phyloP scores from a whole-genome alignment of 495 filamentous ascomycete species.

The Mycothermus thermophilus region DNA sequence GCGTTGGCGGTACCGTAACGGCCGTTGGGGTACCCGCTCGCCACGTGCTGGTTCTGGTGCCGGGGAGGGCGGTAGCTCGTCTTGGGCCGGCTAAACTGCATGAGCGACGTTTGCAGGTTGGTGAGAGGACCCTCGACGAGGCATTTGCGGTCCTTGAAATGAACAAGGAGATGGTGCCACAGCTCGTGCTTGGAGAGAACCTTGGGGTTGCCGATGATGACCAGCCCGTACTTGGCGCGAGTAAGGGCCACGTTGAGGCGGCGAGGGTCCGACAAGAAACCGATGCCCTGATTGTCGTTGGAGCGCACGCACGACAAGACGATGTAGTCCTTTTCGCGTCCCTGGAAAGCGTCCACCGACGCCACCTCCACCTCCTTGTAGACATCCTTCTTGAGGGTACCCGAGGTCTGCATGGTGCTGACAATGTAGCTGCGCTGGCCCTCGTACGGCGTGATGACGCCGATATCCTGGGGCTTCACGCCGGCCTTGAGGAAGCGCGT shows the following conservation, averaged over 20 bases:
- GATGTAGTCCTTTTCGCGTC: constrained; percentile 98
- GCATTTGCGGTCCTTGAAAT: constrained; percentile 96
- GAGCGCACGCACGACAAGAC: constrained; percentile 96
- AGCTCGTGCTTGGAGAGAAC: constrained; percentile 94
- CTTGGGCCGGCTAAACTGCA: constrained; percentile 92
- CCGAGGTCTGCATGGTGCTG: constrained; percentile 94
- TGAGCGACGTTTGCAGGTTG: constrained; percentile 84
- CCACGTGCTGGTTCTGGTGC: constrained; percentile 49
- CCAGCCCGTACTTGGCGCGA: constrained; percentile 88
- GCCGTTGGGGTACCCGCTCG: constrained; percentile 50
- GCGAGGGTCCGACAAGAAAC: constrained; percentile 95
- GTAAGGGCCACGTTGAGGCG: constrained; percentile 98
- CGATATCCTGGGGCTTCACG: constrained; percentile 79
- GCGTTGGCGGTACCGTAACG: constrained; percentile 35
- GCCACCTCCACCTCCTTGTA: constrained; percentile 99
- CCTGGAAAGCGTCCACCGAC: constrained; percentile 97
- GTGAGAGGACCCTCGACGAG: constrained; percentile 94
- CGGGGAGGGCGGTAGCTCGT: constrained; percentile 83
- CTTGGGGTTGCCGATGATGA: constrained; percentile 96
- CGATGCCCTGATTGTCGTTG: constrained; percentile 98
- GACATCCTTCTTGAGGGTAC: constrained; percentile 92
- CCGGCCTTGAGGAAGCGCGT: constrained; percentile 99
- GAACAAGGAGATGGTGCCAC: constrained; percentile 90
- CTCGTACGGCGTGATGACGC: constrained; percentile 98
- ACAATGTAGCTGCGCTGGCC: constrained; percentile 97